phyloP scores from a whole-genome alignment of 2,329 filamentous ascomycete species.

The Alternaria sp. region DNA sequence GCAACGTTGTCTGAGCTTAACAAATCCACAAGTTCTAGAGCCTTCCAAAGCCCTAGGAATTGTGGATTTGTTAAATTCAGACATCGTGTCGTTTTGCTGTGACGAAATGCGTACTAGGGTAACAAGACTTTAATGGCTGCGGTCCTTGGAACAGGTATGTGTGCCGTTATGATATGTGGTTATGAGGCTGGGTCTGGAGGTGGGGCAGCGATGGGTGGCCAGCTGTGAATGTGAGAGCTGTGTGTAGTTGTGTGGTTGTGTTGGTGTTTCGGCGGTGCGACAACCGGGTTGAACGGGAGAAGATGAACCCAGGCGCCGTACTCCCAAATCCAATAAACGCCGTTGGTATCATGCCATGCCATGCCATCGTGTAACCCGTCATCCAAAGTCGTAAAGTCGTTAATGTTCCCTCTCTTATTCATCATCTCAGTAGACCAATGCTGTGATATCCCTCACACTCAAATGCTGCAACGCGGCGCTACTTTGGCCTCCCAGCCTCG shows the following conservation, averaged over 20 bases:
- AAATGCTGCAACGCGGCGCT: slow-evolving; percentile 18
- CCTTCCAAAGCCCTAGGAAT: background rate
- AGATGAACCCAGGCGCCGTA: background rate
- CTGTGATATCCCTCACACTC: slow-evolving; percentile 24
- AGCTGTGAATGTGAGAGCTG: background rate
- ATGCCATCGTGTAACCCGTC: too few species aligned
- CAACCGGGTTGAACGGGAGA: background rate
- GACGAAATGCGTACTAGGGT: background rate
- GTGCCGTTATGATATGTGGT: background rate
- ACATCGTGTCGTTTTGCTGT: background rate
- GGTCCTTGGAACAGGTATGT: background rate
- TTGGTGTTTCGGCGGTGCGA: background rate
- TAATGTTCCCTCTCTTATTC: too few species aligned
- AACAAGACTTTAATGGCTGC: background rate
- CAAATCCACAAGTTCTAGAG: background rate
- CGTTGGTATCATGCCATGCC: background rate
- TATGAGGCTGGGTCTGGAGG: background rate
- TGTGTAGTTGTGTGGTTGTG: background rate
- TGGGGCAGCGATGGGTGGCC: background rate
- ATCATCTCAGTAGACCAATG: slow-evolving; percentile 2
- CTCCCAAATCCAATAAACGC: background rate
- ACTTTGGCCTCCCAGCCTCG: slow-evolving; percentile 10
- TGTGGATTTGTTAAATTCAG: background rate
- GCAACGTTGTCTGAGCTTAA: background rate
- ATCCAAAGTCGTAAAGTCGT: too few species aligned